phyloP scores from a whole-genome alignment of 176 grass and related monocot species.

The Cenchrus fungigraminus region DNA sequence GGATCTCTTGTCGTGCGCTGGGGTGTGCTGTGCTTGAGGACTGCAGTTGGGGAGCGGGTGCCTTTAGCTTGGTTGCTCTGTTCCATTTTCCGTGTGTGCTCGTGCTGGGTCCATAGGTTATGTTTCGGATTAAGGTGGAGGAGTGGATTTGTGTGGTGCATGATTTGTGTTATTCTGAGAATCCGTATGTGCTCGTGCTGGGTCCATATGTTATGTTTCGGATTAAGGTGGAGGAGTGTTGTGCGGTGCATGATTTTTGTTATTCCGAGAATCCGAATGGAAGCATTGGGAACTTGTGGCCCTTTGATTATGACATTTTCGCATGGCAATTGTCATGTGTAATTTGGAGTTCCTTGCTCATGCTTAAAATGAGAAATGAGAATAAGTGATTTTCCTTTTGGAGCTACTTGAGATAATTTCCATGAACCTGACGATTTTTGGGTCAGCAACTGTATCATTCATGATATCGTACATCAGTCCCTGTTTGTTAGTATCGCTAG shows the following conservation, averaged over 20 bases:
- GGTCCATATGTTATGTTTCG: background rate
- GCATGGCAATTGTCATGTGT: background rate
- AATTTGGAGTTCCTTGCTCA: background rate
- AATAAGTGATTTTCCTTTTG: background rate
- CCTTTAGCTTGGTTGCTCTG: constrained; percentile 13
- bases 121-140: background rate
- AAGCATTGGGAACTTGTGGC: background rate
- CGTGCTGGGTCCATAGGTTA: background rate
- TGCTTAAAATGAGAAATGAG: background rate
- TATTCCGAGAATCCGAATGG: too few species aligned
- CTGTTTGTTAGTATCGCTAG: background rate
- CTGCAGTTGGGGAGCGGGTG: background rate
- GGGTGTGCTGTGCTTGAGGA: constrained; percentile 2
- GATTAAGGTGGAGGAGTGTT: background rate
- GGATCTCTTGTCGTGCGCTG: background rate
- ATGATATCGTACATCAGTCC: background rate
- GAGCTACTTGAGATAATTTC: background rate
- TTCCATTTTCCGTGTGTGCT: constrained; percentile 3
- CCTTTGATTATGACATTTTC: background rate
- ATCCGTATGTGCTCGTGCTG: background rate
- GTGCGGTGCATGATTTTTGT: background rate
- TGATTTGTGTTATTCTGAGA: background rate
- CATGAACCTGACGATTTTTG: constrained; percentile 1
- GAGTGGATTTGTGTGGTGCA: background rate
- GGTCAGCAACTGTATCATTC: background rate